Base-by-base conservation (phyloP, 108 stramenopile genomes). In the Cyclotella choctawhatcheeana region DNA sequence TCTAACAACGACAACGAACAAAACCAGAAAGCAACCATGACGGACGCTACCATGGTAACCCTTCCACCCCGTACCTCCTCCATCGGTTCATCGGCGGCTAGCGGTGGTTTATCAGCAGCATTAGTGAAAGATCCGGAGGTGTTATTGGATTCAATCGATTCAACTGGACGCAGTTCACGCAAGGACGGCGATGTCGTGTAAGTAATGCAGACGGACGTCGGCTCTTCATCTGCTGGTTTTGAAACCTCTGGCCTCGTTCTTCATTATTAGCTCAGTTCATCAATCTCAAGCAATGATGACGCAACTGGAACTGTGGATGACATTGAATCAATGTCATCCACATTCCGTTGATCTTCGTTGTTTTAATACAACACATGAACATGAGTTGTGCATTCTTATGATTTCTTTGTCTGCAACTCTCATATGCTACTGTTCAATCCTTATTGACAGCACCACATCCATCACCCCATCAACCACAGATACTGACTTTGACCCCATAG, bases 401-500 rank as follows among this genome's bases (percentile, higher is more conserved):
- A n/a, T n/a, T n/a, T n/a, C n/a, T n/a, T n/a, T n/a, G n/a, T n/a
- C n/a, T n/a, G 37, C 37, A 40, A 40, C 8, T 40, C 37, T 40
- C 37, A 40, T 8, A 8, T 40, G 37, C 12, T 12, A 8, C 37
- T 40, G 6, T 12, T 6, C 37, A 40, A 40, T 40, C 12, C 37
- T 12, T 8, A 40, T 12, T 40, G 37, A 40, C 37, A 40, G 33
- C 31, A 5, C 35, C 31, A 13, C 17, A 18, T 35, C 18, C 58
- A 59, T 17, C 31, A 37, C 20, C 6, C 8, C 58, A 37, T 21
- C 58, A 12, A 59, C 2, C 47, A 45, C 34, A 20, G 30, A 68
- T 0, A 27, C 33, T 17, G 30, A 62, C 22, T 77, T 77, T 64
- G 90, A 94, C 71, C 90, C 93, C 8, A 85, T 94, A 35, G 89